Percentiles rank a stretch among this genome's conserved stretches.
Evolutionary conservation across 768 basidiomycete genomes (phyloP).

Genomic region (Russula vinacea): DNA sequence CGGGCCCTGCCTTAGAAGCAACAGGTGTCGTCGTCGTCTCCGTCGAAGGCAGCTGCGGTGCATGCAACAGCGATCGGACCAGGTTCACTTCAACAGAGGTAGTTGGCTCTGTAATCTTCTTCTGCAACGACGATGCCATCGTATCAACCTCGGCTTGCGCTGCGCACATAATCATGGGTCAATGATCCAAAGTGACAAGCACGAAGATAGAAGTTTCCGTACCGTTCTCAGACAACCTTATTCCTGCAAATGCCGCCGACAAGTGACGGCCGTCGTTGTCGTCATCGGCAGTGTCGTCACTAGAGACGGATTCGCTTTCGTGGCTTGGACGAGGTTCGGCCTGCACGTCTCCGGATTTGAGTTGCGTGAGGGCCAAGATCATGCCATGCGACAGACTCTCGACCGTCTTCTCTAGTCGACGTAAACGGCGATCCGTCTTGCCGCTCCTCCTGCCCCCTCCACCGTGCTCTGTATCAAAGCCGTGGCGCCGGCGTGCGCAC

Average conservation of each 20-base stretch:
- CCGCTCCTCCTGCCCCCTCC: neutral
- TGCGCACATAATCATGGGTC: neutral
- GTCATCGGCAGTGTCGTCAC: neutral
- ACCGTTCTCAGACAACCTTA: neutral
- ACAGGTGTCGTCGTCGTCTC: neutral
- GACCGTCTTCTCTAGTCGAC: slow-evolving; percentile 11
- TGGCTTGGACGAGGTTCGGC: neutral
- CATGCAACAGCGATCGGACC: neutral
- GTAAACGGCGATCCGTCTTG: neutral
- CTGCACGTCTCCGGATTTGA: neutral
- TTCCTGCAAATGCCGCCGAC: neutral
- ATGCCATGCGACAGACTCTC: slow-evolving; percentile 13
- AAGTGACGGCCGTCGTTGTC: neutral
- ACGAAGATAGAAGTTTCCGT: neutral
- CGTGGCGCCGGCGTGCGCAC: neutral
- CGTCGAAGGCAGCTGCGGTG: neutral
- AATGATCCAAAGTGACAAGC: neutral
- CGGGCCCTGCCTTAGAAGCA: neutral
- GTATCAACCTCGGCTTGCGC: neutral
- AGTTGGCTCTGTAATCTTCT: neutral
- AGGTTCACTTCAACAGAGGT: neutral
- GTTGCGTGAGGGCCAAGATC: slow-evolving; percentile 7
- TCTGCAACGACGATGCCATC: neutral
- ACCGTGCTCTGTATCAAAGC: neutral
- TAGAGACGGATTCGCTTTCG: neutral